Base-by-base conservation (phyloP, 176 grass and related monocot species). In the Triticum dicoccoides region DNA sequence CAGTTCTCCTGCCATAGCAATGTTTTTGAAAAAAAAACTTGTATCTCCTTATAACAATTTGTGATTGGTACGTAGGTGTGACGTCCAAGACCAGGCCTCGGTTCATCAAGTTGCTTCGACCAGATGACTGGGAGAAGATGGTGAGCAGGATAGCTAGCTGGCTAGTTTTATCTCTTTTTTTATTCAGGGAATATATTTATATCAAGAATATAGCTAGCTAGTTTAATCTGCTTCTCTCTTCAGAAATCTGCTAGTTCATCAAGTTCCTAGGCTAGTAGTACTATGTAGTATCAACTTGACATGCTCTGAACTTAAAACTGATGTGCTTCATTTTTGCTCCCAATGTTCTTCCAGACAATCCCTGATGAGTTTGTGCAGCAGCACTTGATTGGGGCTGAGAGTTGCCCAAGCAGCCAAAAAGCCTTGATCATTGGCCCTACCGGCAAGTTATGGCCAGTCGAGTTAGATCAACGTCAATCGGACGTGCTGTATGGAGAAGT, bases 311-410 rank as follows among this genome's bases (percentile, higher is more conserved):
- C 38, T 63, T 17, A 62, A 63, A 71, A 9, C 64, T 79, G 6
- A 15, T 14, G 52, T 35, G 18, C 51, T 70, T 44, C 56, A 38
- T 52, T 8, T 13, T 5, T 80, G 17, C 38, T 11, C 10, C 5
- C 24, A 25, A 65, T 29, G 3, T 67, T 82, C 3, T 86, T 82
- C 24, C 83, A 86, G 83, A 77, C 5, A 70, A 78, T 90, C 32
- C 88, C 83, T 82, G 29, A n/a, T 0, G 23, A 86, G 64, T 90
- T 90, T 49, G 78, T 86, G 51, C 71, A 86, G 73, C 62, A 82
- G 9, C 83, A 90, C 52, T n/a, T 82, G 64, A 63, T 72, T n/a
- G 52, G 62, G 11, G 29, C 39, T 78, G 79, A 38, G 38, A 32
- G 15, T 15, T 71, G 23, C 71, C 15, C 9, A 5, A 89, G n/a